Evolutionary conservation across 2,329 filamentous ascomycete species (phyloP).

Genomic region (Beauveria pseudobassiana): DNA sequence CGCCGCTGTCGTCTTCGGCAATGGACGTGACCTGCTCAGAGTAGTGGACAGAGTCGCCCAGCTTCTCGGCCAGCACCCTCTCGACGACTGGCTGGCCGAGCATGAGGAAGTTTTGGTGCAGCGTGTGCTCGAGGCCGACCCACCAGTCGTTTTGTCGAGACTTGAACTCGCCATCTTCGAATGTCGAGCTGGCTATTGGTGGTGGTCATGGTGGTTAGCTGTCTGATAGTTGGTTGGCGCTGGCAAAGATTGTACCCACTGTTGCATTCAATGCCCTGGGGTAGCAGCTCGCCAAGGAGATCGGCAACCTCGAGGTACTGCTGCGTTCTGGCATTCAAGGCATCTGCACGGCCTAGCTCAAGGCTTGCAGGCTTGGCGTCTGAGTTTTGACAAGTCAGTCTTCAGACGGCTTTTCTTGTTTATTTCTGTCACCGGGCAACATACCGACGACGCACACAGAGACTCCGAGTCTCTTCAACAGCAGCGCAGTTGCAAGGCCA

Average conservation of each 20-base stretch:
- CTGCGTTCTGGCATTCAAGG: conserved; percentile 40
- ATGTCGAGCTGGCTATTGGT: conserved; percentile 37
- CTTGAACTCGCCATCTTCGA: conserved; percentile 37
- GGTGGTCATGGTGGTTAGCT: background rate
- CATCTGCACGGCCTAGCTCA: conserved; percentile 38
- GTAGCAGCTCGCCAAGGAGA: conserved; percentile 33
- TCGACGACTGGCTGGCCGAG: conserved; percentile 41
- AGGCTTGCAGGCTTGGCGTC: conserved; percentile 32
- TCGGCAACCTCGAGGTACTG: conserved; percentile 39
- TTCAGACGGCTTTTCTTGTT: background rate
- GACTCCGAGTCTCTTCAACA: conserved; percentile 34
- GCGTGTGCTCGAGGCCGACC: conserved; percentile 35
- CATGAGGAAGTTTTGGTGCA: conserved; percentile 43
- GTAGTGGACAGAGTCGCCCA: conserved; percentile 29
- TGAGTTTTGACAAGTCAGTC: conserved; percentile 13
- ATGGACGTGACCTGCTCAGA: conserved; percentile 34
- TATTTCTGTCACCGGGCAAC: background rate
- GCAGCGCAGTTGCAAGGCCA: conserved; percentile 36
- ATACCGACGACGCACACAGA: conserved; percentile 32
- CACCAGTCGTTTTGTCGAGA: conserved; percentile 42
- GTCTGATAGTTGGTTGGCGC: background rate
- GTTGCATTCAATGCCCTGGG: conserved; percentile 39
- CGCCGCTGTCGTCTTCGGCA: conserved; percentile 48
- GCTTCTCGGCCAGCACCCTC: conserved; percentile 25
- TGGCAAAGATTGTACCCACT: conserved; percentile 26